These are phyloP conservation scores for Iberis amara DNA, from an alignment of 441 rosid species.

Conservation along the genomic window DNA sequence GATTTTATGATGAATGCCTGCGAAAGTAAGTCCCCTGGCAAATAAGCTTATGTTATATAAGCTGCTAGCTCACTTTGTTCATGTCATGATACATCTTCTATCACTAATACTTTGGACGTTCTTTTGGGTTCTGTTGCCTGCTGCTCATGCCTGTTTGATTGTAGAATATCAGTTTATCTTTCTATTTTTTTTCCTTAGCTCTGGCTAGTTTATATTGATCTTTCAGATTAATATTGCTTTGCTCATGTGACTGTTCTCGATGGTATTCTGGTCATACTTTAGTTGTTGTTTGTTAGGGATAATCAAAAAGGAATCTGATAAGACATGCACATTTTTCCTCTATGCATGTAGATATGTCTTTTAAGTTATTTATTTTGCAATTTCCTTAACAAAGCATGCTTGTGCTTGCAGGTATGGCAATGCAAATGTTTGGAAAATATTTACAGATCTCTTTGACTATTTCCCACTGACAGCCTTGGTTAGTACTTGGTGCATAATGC, in stretches of 20 bases:
- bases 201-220: constrained; percentile 3
- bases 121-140: constrained; percentile 1
- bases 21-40: constrained; percentile 52
- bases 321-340: not conserved
- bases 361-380: constrained; percentile 2
- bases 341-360: not conserved
- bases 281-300: constrained; percentile 1
- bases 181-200: not conserved
- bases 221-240: not conserved
- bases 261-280: not conserved
- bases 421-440: constrained; percentile 64
- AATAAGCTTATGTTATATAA: constrained; percentile 7
- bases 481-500: constrained; percentile 25
- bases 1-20: constrained; percentile 71
- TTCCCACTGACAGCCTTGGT: constrained; percentile 66
- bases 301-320: not conserved
- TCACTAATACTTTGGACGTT: not conserved
- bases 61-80: not conserved
- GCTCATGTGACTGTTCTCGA: constrained; percentile 1
- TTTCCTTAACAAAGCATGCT: constrained; percentile 18
- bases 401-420: constrained; percentile 53
- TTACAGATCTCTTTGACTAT: constrained; percentile 72
- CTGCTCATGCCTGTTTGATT: constrained; percentile 4
- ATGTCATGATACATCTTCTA: constrained; percentile 8
- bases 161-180: not conserved